A percentile compares a stretch with the other conserved stretches of the same genome.
phyloP scores from a whole-genome alignment of 2,329 filamentous ascomycete genomes.

The Plenodomus lindquistii region DNA sequence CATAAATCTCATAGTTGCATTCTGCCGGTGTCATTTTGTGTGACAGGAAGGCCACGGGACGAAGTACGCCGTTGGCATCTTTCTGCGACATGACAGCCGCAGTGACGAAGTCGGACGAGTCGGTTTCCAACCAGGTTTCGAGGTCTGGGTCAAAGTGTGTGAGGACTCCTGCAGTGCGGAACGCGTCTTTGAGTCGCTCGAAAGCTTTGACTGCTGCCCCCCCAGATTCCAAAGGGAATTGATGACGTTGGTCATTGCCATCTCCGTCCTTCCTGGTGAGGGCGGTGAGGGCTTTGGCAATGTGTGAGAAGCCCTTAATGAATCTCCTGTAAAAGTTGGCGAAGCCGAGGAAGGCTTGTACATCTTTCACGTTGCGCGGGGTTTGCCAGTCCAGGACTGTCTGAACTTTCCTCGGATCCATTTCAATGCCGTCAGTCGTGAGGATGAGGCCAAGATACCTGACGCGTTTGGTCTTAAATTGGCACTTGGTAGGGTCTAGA shows the following conservation, averaged over 20 bases:
- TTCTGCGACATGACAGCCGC: constrained; percentile 12
- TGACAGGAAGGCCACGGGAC: constrained; percentile 25
- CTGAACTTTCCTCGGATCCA: constrained; percentile 12
- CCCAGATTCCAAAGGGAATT: background rate
- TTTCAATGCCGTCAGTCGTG: background rate
- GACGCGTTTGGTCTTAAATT: constrained; percentile 4
- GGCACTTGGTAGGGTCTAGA: constrained; percentile 8
- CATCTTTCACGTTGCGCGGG: constrained; percentile 18
- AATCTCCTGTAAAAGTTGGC: constrained; percentile 41
- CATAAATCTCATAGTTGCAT: constrained; percentile 41
- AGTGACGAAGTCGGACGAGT: constrained; percentile 19
- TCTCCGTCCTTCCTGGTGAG: background rate
- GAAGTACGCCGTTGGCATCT: constrained; percentile 5
- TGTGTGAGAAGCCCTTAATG: constrained; percentile 17
- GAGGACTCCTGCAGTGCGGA: constrained; percentile 18
- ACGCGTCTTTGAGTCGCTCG: constrained; percentile 12
- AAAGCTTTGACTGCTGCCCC: constrained; percentile 6
- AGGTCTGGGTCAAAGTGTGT: constrained; percentile 16
- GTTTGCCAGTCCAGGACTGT: constrained; percentile 21
- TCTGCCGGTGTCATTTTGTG: constrained; percentile 25
- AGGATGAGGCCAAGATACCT: constrained; percentile 12
- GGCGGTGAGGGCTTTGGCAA: constrained; percentile 3
- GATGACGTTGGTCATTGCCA: no score
- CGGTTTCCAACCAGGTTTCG: constrained; percentile 20
- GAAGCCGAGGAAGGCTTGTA: constrained; percentile 38